These are phyloP conservation scores for Choricystis sp. DNA, from an alignment of 139 green algal species.

Conservation along the genomic window DNA sequence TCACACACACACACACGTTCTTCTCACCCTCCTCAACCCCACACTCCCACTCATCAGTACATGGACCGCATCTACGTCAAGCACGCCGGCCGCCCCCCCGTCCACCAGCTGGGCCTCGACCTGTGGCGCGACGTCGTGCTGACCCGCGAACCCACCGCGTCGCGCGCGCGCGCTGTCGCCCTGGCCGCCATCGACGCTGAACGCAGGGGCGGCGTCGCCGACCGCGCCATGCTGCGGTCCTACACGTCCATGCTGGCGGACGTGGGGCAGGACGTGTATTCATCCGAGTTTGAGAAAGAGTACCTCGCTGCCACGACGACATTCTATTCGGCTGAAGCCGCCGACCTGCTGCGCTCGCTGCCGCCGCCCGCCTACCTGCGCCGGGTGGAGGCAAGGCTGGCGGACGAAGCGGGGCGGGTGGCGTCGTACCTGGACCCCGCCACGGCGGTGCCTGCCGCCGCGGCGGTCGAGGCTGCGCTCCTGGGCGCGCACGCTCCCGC, in stretches of 20 bases:
- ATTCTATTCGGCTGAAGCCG: slow-evolving; percentile 57
- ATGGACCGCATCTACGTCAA: slow-evolving; percentile 98
- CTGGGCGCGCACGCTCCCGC: slow-evolving; percentile 58
- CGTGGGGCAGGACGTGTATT: slow-evolving; percentile 66
- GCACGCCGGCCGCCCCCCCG: slow-evolving; percentile 30
- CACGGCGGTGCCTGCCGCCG: slow-evolving; percentile 54
- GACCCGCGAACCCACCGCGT: slow-evolving; percentile 37
- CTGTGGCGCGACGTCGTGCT: slow-evolving; percentile 85
- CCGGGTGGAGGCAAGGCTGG: slow-evolving; percentile 59
- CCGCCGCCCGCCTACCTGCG: slow-evolving; percentile 63
- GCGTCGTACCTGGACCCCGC: slow-evolving; percentile 62
- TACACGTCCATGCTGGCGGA: slow-evolving; percentile 84
- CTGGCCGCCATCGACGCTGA: slow-evolving; percentile 47
- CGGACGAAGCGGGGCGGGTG: slow-evolving; percentile 78
- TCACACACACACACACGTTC: too few relatives aligned
- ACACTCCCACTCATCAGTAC: too few relatives aligned
- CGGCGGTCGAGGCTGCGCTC: slow-evolving; percentile 74
- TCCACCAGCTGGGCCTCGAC: slow-evolving; percentile 82
- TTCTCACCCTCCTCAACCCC: too few relatives aligned
- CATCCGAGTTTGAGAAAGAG: slow-evolving; percentile 77
- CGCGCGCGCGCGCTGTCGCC: slow-evolving; percentile 55
- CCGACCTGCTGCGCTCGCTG: neutral
- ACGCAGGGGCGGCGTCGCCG: slow-evolving; percentile 68
- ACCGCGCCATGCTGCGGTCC: slow-evolving; percentile 54
- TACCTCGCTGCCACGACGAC: slow-evolving; percentile 67